A percentile compares a stretch with the other conserved stretches of the same genome.
These are phyloP conservation scores for Bacterosira constricta DNA, from an alignment of 108 stramenopile species.

Conservation along the genomic window DNA sequence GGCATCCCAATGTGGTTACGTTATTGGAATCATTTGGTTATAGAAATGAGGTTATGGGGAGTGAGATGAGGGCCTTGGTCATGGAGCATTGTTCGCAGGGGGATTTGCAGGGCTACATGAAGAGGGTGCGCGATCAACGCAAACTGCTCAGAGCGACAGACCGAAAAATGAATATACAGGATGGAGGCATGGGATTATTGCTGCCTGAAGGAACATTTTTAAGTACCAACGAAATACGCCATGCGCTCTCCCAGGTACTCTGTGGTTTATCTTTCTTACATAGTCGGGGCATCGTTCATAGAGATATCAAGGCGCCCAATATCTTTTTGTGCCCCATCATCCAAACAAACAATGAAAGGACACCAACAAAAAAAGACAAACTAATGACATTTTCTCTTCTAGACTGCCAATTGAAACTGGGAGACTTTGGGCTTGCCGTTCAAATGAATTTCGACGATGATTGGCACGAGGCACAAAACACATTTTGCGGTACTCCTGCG, in stretches of 20 bases:
- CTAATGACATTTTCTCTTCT: neutral
- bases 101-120: constrained; percentile 5
- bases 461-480: constrained; percentile 18
- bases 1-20: constrained; percentile 18
- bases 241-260: constrained; percentile 4
- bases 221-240: constrained; percentile 1
- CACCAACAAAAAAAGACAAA: neutral
- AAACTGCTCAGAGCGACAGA: no score
- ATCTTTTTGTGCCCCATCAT: constrained; percentile 16
- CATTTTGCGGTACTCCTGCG: constrained; percentile 30
- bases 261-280: constrained; percentile 26
- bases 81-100: constrained; percentile 21
- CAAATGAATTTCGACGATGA: constrained; percentile 33
- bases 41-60: neutral
- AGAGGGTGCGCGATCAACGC: neutral
- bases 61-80: constrained; percentile 8
- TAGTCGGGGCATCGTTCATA: constrained; percentile 25
- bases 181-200: no score
- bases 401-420: constrained; percentile 26
- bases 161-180: no score
- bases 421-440: constrained; percentile 36
- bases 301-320: constrained; percentile 36
- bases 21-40: constrained; percentile 33
- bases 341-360: neutral
- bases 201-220: constrained; percentile 13